Base-by-base conservation (phyloP, 2,329 filamentous ascomycete species). In the Claviceps sp. region DNA sequence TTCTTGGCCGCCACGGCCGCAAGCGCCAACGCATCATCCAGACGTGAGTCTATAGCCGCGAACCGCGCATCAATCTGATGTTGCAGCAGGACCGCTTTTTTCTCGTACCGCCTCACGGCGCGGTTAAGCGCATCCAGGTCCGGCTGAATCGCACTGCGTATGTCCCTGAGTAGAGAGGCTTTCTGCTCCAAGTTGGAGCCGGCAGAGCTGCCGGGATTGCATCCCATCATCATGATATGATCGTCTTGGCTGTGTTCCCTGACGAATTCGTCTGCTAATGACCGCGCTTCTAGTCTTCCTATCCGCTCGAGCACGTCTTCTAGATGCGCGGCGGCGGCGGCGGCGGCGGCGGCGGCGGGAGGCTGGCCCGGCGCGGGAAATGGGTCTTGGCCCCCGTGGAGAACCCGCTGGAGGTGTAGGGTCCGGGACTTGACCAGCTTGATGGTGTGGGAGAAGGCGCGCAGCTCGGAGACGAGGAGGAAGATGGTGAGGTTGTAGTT, bases 401-500 rank as follows among this genome's bases (percentile, higher is more conserved):
- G 85, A 5, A 89, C 70, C 14, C 82, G 80, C 65, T 97, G 90
- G 1, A 96, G 75, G 61, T 90, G 82, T 8, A 94, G 71, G 2
- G 89, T 95, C 37, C 88, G 80, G 14, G 81, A 78, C 60, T 89
- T 84, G 4, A 94, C 76, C 60, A 96, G 78, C 62, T 84, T 87
- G 55, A 95, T 79, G 26, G 94, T 70, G 62, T 96, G 90, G 1
- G 87, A 81, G 48, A 89, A 71, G 0, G 91, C 91, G 3, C 87
- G 83, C 30, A 96, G 73, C 67, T 97, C 91, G 3, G 91, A 87
- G 1, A 86, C 87, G 18, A 95, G 76, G 2, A 95, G 73, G 66
- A 96, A 97, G 50, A 97, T 87, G 13, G 85, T 89, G 51, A 97
- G 74, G 65, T 96, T 96, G 69, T 91, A 94, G 66, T 95, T 87